Base-by-base conservation (phyloP, 257 asterid species). In the Solanum gracilifrons region DNA sequence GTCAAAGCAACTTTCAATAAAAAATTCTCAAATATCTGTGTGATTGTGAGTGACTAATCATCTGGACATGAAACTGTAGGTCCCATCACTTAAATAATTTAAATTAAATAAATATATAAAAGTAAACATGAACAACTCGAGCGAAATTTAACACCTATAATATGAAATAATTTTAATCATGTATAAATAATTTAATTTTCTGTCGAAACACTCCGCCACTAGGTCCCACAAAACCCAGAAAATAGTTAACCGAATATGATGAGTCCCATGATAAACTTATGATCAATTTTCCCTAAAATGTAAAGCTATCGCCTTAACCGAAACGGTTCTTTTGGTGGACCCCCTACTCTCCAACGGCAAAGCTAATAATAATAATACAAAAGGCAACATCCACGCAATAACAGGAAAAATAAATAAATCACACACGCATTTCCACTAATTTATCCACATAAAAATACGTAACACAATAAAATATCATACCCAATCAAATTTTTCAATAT, bases 251-350 rank as follows among this genome's bases (percentile, higher is more conserved):
- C 4, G 85, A 55, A 86, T 73, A 35, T 33, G 64, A 79, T 68
- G 86, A 64, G 66, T 77, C 88, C 84, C 69, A 35, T 68, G 85
- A 68, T 64, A 35, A 86, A 55, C 69, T 18, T 48, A 51, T 35
- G 86, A 80, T 6, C 84, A 51, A 21, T 36, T 77, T 46, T 48
- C 85, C 68, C 68, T 3, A 6, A 69, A 86, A 55, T 73, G 86
- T 77, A 51, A 48, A 31, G 66, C 43, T 58, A 75, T 48, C 7
- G 4, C 25, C 68, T 18, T 32, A 87, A 87, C 91, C 21, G 85
- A 89, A 89, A 87, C 88, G 72, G 91, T 89, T 89, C 87, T 12
- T 75, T 69, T 60, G 41, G 83, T 87, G 91, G 84, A 75, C 91
- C 91, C 88, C 86, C 23, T 39, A 84, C 21, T 87, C 43, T 48